Conservation (phyloP, 805 yeast species). For the Yarrowia osloensis region DNA sequence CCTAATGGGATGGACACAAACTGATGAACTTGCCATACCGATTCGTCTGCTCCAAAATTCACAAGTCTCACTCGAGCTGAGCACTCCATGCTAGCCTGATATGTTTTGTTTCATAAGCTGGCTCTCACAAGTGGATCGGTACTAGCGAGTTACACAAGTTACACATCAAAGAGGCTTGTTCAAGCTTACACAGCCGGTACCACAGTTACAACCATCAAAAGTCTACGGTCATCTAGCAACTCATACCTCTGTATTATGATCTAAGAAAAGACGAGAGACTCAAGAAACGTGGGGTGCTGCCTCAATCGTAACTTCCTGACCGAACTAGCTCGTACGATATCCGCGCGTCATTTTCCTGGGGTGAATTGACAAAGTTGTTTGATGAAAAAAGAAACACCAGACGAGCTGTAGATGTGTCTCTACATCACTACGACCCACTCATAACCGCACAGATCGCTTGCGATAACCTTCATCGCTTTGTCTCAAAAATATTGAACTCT, state of each 20-base stretch:
- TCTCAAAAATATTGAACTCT: slow-evolving; percentile 11
- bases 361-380: neutral
- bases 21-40: too few relatives aligned
- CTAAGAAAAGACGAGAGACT: neutral
- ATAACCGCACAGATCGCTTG: neutral
- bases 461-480: neutral
- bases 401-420: neutral
- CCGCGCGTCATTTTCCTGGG: too few relatives aligned
- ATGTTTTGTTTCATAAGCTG: too few relatives aligned
- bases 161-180: neutral
- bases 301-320: too few relatives aligned
- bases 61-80: too few relatives aligned
- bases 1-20: too few relatives aligned
- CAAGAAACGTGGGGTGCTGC: too few relatives aligned
- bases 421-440: neutral
- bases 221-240: neutral
- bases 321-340: too few relatives aligned
- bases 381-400: neutral
- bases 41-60: too few relatives aligned
- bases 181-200: neutral
- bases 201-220: neutral
- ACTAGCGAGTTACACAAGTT: neutral
- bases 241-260: neutral
- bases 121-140: neutral
- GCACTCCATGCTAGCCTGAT: too few relatives aligned